These are phyloP conservation scores for Phtheirospermum japonicum DNA, from an alignment of 257 asterid species.

Conservation along the genomic window DNA sequence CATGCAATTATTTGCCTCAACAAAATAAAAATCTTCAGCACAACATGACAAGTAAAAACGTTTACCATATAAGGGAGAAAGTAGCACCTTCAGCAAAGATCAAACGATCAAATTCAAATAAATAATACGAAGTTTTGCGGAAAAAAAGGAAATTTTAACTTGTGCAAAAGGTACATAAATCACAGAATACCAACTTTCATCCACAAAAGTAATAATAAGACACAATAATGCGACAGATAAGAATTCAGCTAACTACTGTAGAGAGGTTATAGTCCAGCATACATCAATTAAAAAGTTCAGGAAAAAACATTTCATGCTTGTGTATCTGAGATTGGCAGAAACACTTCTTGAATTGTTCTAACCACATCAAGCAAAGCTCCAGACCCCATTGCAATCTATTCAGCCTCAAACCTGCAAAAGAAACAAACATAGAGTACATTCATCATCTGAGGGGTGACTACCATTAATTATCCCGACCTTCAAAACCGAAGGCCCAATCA, in stretches of 20 bases:
- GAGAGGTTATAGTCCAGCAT: slow-evolving; percentile 62
- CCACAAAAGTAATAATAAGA: slow-evolving; percentile 25
- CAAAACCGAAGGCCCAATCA: slow-evolving; percentile 35
- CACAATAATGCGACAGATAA: slow-evolving; percentile 30
- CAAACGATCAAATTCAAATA: slow-evolving; percentile 24
- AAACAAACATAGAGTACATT: slow-evolving; percentile 41
- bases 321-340: slow-evolving; percentile 41
- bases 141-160: slow-evolving; percentile 22
- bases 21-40: slow-evolving; percentile 6
- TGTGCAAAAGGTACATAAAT: slow-evolving; percentile 28
- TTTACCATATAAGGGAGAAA: slow-evolving; percentile 14
- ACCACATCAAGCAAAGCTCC: slow-evolving; percentile 48
- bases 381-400: slow-evolving; percentile 34
- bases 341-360: slow-evolving; percentile 41
- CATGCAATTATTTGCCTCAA: slow-evolving; percentile 23
- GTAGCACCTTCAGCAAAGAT: slow-evolving; percentile 19
- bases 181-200: slow-evolving; percentile 27
- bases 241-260: slow-evolving; percentile 54
- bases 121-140: too few relatives aligned
- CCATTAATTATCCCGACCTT: slow-evolving; percentile 37
- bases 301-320: slow-evolving; percentile 45
- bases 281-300: slow-evolving; percentile 57
- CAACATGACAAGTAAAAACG: neutral
- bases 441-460: slow-evolving; percentile 41
- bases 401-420: slow-evolving; percentile 71